Evolutionary conservation across 2,329 filamentous ascomycete genomes (phyloP).

Genomic region (Didymella pomorum): DNA sequence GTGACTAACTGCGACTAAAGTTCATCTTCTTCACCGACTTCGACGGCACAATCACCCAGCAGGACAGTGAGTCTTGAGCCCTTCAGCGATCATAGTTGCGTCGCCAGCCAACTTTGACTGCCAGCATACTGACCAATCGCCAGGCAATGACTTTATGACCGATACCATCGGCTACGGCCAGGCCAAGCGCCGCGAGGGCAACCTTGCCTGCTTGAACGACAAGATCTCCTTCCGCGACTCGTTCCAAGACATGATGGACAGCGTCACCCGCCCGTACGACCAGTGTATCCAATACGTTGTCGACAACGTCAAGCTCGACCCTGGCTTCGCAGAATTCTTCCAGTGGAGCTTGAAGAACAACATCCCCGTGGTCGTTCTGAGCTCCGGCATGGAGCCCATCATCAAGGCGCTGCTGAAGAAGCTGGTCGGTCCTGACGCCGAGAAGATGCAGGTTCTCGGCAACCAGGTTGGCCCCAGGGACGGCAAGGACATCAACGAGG

Average conservation of each 20-base stretch:
- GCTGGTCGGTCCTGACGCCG: conserved; percentile 79
- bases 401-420: conserved; percentile 84
- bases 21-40: conserved; percentile 99
- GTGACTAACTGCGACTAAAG: conserved; percentile 49
- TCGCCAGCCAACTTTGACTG: conserved; percentile 9
- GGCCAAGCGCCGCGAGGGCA: conserved; percentile 74
- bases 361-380: conserved; percentile 90
- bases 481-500: conserved; percentile 81
- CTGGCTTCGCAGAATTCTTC: conserved; percentile 87
- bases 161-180: conserved; percentile 89
- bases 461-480: conserved; percentile 76
- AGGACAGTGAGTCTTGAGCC: conserved; percentile 63
- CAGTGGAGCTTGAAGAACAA: conserved; percentile 81
- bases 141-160: conserved; percentile 75
- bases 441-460: conserved; percentile 87
- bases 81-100: conserved; percentile 20
- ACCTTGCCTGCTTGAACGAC: conserved; percentile 77
- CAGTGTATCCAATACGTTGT: conserved; percentile 81
- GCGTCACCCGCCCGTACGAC: conserved; percentile 78
- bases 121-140: conserved; percentile 22
- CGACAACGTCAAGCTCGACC: conserved; percentile 85
- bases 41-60: conserved; percentile 89
- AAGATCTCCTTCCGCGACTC: conserved; percentile 78
- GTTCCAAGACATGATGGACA: conserved; percentile 93
- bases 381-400: conserved; percentile 90